Evolutionary conservation across 2,329 filamentous ascomycete genomes (phyloP), one percentile per base, ranked within the genome.

Genomic region (Shiraia bambusicola): DNA sequence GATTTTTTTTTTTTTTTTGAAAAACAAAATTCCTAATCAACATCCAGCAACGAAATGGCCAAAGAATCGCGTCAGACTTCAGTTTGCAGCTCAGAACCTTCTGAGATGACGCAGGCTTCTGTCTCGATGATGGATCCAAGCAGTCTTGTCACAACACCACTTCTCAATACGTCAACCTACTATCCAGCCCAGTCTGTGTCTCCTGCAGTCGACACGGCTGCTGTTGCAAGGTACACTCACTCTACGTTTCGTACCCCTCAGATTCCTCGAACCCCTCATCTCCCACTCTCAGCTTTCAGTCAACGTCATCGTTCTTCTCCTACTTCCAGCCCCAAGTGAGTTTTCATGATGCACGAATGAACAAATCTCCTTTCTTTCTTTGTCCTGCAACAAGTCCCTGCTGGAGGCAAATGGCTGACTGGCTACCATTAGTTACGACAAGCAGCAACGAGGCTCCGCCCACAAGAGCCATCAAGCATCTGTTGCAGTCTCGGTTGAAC

Each of bases 191-290:
- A 49, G 41, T 28, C 54, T 28, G 36, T 57, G 24, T 58, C 65
- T 38, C 52, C 63, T 14, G 37, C 58, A 33, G 54, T 51, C 31
- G 62, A 61, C 42, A 37, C 54, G 38, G 53, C 49, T 33, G 28
- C 53, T 44, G 49, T 55, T 37, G 49, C 59, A 69, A 69, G 65
- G 65, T 69, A 69, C 63, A 66, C 55, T 36, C 42, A 52, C 47
- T 52, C 52, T 50, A 50, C 53, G 50, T 69, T 67, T 66, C 63
- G 61, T 67, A 65, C 63, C 61, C 65, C 65, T 63, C 54, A 59
- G 47, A 42, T 63, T 42, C 61, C 61, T 51, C 58, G 58, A 42
- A 63, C 65, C 55, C 59, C 63, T 52, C 53, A 56, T 50, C 48
- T 50, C 46, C 49, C 59, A 47, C 55, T 58, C 12, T 58, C 59